A percentile compares a stretch with the other conserved stretches of the same genome.
These are phyloP conservation scores for Camelina neglecta DNA, from an alignment of 345 rosid species.

Conservation along the genomic window DNA sequence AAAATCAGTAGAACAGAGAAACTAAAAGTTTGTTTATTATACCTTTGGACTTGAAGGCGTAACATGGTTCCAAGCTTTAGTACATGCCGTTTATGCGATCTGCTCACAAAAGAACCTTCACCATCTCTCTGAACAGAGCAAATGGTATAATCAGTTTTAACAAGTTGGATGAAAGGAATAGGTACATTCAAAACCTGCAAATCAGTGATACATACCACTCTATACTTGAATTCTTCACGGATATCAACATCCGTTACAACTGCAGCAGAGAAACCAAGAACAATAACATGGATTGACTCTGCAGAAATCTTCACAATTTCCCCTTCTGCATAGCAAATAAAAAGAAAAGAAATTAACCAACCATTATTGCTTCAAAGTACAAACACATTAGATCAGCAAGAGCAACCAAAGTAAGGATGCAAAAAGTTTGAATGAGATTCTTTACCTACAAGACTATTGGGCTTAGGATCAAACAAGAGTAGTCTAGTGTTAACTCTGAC, in stretches of 20 bases:
- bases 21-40: constrained; percentile 7
- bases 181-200: not conserved
- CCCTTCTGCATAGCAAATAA: constrained; percentile 65
- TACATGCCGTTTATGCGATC: constrained; percentile 58
- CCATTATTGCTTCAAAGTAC: not conserved
- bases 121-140: constrained; percentile 55
- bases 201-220: constrained; percentile 46
- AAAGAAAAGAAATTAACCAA: not conserved
- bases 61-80: constrained; percentile 76
- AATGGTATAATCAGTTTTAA: not conserved
- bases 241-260: constrained; percentile 63
- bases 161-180: not conserved
- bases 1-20: not conserved
- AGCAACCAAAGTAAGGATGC: not conserved
- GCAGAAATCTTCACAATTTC: constrained; percentile 66
- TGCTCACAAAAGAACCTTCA: constrained; percentile 59
- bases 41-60: constrained; percentile 82
- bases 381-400: not conserved
- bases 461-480: constrained; percentile 76
- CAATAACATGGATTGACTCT: constrained; percentile 72
- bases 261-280: constrained; percentile 90
- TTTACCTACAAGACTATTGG: constrained; percentile 72
- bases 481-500: constrained; percentile 62
- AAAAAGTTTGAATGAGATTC: constrained; percentile 7
- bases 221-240: constrained; percentile 71